These are phyloP conservation scores for Coemansia sp. DNA, from an alignment of 192 early-diverging fungal species.

Conservation along the genomic window DNA sequence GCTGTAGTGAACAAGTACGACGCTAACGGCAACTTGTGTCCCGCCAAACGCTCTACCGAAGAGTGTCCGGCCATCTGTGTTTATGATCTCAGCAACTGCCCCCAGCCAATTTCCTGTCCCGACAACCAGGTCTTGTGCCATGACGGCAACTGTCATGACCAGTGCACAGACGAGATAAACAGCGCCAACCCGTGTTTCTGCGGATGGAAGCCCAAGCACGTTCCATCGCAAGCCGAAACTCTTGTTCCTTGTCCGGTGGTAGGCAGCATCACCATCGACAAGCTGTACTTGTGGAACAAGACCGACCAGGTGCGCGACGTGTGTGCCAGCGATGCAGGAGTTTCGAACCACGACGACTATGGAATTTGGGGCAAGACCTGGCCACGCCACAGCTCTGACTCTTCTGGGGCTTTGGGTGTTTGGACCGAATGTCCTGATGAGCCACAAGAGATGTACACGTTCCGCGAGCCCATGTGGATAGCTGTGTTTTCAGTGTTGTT, in stretches of 20 bases:
- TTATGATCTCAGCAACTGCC: constrained; percentile 29
- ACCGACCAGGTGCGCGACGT: constrained; percentile 17
- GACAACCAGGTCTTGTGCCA: constrained; percentile 23
- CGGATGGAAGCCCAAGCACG: constrained; percentile 19
- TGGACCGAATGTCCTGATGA: constrained; percentile 31
- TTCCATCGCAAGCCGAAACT: constrained; percentile 13
- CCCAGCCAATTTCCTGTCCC: constrained; percentile 18
- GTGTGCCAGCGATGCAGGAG: constrained; percentile 25
- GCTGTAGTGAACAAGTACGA: constrained; percentile 38
- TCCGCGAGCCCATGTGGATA: constrained; percentile 42
- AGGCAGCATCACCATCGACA: constrained; percentile 31
- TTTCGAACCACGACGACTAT: constrained; percentile 15
- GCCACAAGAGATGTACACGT: constrained; percentile 36
- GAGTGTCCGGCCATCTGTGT: constrained; percentile 31
- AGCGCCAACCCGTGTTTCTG: constrained; percentile 43
- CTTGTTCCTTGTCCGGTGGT: constrained; percentile 24
- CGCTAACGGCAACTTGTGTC: constrained; percentile 19
- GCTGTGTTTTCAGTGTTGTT: constrained; percentile 21
- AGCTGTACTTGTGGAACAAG: constrained; percentile 31
- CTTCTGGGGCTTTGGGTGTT: constrained; percentile 11
- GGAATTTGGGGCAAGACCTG: constrained; percentile 22
- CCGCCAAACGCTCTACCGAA: not conserved
- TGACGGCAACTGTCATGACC: constrained; percentile 32
- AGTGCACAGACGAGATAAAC: constrained; percentile 29
- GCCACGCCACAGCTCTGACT: constrained; percentile 14